Conservation (phyloP, 805 yeast species). For the Barnettozyma sucrosica region DNA sequence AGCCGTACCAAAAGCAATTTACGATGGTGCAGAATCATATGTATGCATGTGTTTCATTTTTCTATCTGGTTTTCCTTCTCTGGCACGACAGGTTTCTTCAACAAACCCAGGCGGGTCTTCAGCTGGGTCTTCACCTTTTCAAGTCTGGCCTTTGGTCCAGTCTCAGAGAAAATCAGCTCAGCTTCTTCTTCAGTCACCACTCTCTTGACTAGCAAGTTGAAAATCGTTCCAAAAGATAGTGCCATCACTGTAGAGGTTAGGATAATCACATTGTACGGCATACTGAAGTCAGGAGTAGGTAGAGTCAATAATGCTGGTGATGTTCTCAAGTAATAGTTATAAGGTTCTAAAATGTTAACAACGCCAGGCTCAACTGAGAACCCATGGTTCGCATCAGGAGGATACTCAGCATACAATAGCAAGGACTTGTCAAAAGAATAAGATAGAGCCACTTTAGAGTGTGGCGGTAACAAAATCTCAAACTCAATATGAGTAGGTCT, state of each 20-base stretch:
- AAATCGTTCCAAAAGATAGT: slow-evolving; percentile 79
- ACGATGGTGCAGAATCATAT: background rate
- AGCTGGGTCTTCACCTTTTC: background rate
- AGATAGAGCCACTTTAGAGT: slow-evolving; percentile 51
- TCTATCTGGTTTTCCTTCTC: background rate
- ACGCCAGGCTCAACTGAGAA: slow-evolving; percentile 92
- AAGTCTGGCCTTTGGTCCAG: slow-evolving; percentile 15
- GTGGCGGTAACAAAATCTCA: slow-evolving; percentile 56
- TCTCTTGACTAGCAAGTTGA: slow-evolving; percentile 68
- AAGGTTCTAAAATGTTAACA: slow-evolving; percentile 46
- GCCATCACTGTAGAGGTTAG: slow-evolving; percentile 92
- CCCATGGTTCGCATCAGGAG: slow-evolving; percentile 99
- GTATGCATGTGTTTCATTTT: too few relatives aligned
- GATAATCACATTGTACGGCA: slow-evolving; percentile 97
- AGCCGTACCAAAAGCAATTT: too few relatives aligned
- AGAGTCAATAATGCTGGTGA: slow-evolving; percentile 79
- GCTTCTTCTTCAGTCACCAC: slow-evolving; percentile 68
- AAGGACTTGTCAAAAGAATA: slow-evolving; percentile 86
- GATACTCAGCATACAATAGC: slow-evolving; percentile 82
- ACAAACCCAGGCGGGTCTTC: background rate
- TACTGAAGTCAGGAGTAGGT: slow-evolving; percentile 96
- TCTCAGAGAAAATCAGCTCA: slow-evolving; percentile 16
- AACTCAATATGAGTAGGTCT: slow-evolving; percentile 84
- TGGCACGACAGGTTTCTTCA: background rate
- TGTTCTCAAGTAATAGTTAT: slow-evolving; percentile 57